Evolutionary conservation across 1,284 basidiomycete species (phyloP).

Genomic region (Takashimella koratensis): DNA sequence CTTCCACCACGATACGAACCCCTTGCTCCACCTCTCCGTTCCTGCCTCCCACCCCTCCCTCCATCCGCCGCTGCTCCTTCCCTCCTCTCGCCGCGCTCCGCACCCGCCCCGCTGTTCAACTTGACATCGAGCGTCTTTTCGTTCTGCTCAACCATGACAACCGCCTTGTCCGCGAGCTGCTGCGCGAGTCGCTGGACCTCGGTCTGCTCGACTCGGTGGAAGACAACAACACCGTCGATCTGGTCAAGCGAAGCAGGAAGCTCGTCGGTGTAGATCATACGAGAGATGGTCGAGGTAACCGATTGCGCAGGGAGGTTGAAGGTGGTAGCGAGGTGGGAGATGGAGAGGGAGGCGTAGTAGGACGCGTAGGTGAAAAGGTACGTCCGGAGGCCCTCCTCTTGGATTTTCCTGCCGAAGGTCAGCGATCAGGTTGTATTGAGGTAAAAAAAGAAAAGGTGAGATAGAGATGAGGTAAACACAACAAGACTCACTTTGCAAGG

Average conservation of each 20-base stretch:
- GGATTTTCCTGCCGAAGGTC: slow-evolving; percentile 64
- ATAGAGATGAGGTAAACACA: not conserved
- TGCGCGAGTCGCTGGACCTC: slow-evolving; percentile 86
- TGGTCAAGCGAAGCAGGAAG: slow-evolving; percentile 90
- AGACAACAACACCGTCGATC: slow-evolving; percentile 77
- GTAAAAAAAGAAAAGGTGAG: not conserved
- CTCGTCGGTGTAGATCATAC: slow-evolving; percentile 99
- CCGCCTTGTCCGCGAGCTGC: slow-evolving; percentile 82
- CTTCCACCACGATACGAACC: not conserved
- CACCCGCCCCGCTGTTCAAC: slow-evolving; percentile 67
- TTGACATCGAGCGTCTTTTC: slow-evolving; percentile 91
- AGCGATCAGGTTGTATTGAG: slow-evolving; percentile 3
- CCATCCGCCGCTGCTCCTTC: slow-evolving; percentile 33
- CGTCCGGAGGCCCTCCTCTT: slow-evolving; percentile 94
- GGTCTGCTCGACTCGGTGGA: slow-evolving; percentile 83
- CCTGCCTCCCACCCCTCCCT: slow-evolving; percentile 35
- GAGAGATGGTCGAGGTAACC: slow-evolving; percentile 88
- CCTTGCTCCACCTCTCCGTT: slow-evolving; percentile 40
- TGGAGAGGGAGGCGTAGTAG: slow-evolving; percentile 86
- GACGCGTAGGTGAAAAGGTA: slow-evolving; percentile 98
- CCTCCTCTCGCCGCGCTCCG: slow-evolving; percentile 52
- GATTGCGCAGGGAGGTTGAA: slow-evolving; percentile 76
- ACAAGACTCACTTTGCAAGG: slow-evolving; percentile 70
- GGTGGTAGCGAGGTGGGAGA: slow-evolving; percentile 78
- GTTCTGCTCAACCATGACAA: slow-evolving; percentile 86